These are phyloP conservation scores for Aspergillus novoparasiticus DNA, from an alignment of 2,329 filamentous ascomycete genomes.

Conservation along the genomic window DNA sequence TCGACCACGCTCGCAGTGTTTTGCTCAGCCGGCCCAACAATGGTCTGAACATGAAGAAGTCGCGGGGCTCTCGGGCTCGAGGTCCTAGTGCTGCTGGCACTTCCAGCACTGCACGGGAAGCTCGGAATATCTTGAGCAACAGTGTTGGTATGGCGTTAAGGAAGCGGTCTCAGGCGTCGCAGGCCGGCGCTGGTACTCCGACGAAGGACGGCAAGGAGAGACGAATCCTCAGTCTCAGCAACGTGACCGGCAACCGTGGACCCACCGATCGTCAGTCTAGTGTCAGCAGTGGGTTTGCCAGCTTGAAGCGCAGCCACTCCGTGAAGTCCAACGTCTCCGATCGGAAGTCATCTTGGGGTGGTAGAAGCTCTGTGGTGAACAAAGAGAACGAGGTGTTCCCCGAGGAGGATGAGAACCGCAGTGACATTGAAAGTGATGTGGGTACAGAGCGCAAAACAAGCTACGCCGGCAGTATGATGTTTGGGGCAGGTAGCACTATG, in stretches of 20 bases:
- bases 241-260: conserved; percentile 74
- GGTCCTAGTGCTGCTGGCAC: conserved; percentile 38
- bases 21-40: conserved; percentile 74
- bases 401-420: conserved; percentile 62
- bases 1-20: conserved; percentile 84
- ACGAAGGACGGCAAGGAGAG: conserved; percentile 60
- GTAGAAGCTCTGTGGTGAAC: conserved; percentile 47
- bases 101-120: conserved; percentile 37
- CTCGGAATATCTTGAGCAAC: conserved; percentile 41
- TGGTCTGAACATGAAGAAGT: conserved; percentile 55
- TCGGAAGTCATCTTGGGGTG: conserved; percentile 72
- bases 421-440: conserved; percentile 53
- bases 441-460: conserved; percentile 49
- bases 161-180: conserved; percentile 52
- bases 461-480: conserved; percentile 45
- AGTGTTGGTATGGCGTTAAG: conserved; percentile 52
- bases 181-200: conserved; percentile 47
- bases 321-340: conserved; percentile 65
- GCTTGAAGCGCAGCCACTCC: conserved; percentile 76
- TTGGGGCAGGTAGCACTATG: conserved; percentile 43
- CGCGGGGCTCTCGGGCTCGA: conserved; percentile 46
- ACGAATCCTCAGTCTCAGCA: conserved; percentile 85
- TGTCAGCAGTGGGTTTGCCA: conserved; percentile 50
- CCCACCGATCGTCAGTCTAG: conserved; percentile 35
- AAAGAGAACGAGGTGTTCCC: conserved; percentile 66